These are phyloP conservation scores for Fonsecaea erecta DNA, from an alignment of 2,329 filamentous ascomycete genomes.

Conservation along the genomic window DNA sequence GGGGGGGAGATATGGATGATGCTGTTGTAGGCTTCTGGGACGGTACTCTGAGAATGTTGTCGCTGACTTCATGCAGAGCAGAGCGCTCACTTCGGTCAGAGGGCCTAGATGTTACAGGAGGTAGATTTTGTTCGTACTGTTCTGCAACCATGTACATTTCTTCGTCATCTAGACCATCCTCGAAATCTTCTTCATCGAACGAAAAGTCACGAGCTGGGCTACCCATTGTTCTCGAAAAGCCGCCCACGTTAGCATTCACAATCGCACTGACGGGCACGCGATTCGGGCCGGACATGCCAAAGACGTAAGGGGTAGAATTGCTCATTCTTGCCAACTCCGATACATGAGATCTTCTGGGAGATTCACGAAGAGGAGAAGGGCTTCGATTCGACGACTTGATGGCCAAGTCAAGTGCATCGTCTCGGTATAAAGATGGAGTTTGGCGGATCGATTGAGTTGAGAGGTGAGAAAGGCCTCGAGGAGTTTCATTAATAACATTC, in stretches of 20 bases:
- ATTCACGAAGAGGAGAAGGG: conserved; percentile 2
- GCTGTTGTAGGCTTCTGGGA: conserved; percentile 11
- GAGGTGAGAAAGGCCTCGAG: conserved; percentile 11
- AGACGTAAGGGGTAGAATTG: background rate
- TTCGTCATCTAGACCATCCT: conserved; percentile 48
- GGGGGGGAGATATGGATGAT: conserved; percentile 11
- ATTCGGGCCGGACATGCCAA: background rate
- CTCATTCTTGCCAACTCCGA: background rate
- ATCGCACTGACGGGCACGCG: conserved; percentile 33
- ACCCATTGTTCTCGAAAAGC: conserved; percentile 50
- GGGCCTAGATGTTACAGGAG: background rate
- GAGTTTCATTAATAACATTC: background rate
- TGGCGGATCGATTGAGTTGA: conserved; percentile 32
- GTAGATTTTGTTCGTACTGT: conserved; percentile 42
- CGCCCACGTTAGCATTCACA: conserved; percentile 17
- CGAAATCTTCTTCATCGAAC: conserved; percentile 46
- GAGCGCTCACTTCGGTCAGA: conserved; percentile 12
- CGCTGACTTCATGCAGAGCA: conserved; percentile 33
- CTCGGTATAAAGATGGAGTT: conserved; percentile 23
- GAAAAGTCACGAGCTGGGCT: conserved; percentile 40
- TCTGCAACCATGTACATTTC: conserved; percentile 52
- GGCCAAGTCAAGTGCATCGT: background rate
- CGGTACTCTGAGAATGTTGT: conserved; percentile 41
- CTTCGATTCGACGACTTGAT: conserved; percentile 2
- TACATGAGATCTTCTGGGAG: background rate